Percentiles rank a stretch among this genome's conserved stretches.
These are phyloP conservation scores for Oryza meyeriana DNA, from an alignment of 176 grass and related monocot genomes.

Conservation along the genomic window DNA sequence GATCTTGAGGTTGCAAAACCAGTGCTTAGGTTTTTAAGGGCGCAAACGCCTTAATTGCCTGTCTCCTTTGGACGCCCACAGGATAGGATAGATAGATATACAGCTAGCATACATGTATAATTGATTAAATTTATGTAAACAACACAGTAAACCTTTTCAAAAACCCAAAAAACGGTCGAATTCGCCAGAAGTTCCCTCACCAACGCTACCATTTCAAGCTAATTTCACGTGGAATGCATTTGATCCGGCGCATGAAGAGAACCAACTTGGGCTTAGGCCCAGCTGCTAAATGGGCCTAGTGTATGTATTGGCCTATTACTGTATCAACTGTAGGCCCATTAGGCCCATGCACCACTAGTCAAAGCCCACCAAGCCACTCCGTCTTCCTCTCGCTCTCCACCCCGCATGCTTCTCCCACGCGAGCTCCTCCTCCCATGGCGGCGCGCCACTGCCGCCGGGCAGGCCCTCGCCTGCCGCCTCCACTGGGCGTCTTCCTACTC, in stretches of 20 bases:
- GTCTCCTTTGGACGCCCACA: neutral
- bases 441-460: neutral
- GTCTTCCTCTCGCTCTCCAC: neutral
- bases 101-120: neutral
- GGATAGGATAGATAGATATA: no score
- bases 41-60: neutral
- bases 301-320: neutral
- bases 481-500: constrained; percentile 6
- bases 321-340: neutral
- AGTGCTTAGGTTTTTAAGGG: neutral
- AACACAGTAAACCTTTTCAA: neutral
- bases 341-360: neutral
- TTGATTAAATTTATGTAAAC: neutral
- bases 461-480: constrained; percentile 17
- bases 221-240: neutral
- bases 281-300: neutral
- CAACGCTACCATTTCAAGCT: neutral
- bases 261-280: no score
- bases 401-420: constrained; percentile 20
- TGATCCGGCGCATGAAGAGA: no score
- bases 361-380: neutral
- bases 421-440: constrained; percentile 34
- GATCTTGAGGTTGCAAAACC: neutral
- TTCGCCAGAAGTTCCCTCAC: neutral
- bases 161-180: neutral